A percentile compares a stretch with the other conserved stretches of the same genome.
Evolutionary conservation across 208 protist species (phyloP).

Genomic region (Leishmania major): DNA sequence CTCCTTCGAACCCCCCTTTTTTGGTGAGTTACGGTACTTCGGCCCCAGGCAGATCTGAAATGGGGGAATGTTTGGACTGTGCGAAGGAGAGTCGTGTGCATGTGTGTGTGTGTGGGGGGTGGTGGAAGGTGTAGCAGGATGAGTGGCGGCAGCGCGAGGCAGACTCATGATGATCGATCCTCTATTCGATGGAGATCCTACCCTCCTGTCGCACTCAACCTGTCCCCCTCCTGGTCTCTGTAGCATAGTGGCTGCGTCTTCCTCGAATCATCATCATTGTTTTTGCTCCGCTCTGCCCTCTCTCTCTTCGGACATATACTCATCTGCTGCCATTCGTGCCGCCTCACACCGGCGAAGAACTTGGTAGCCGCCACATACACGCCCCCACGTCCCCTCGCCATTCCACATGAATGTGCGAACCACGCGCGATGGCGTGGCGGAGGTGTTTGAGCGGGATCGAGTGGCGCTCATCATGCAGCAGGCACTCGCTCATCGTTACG

Average conservation of each 20-base stretch:
- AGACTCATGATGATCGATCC: too few relatives aligned
- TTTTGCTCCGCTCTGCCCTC: background rate
- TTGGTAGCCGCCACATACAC: background rate
- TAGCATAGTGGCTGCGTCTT: background rate
- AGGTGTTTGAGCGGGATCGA: slow-evolving; percentile 22
- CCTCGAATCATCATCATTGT: background rate
- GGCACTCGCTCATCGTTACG: slow-evolving; percentile 10
- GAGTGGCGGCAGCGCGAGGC: background rate
- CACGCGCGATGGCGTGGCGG: slow-evolving; percentile 43
- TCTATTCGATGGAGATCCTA: background rate
- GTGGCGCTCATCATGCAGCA: slow-evolving; percentile 18
- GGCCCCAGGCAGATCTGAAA: background rate
- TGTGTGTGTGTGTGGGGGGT: background rate
- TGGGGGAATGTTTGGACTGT: background rate
- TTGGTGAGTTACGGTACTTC: background rate
- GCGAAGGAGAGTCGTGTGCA: background rate
- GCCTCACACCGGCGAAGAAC: background rate
- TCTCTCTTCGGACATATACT: background rate
- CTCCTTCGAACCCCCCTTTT: background rate
- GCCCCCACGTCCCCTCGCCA: background rate
- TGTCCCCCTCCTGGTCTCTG: background rate
- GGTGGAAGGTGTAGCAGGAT: background rate
- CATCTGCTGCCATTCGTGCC: background rate
- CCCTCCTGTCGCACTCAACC: background rate
- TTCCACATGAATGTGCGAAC: slow-evolving; percentile 30